A percentile compares a stretch with the other conserved stretches of the same genome.
phyloP scores from a whole-genome alignment of 192 early-diverging fungal species.

The Coemansia sp. region DNA sequence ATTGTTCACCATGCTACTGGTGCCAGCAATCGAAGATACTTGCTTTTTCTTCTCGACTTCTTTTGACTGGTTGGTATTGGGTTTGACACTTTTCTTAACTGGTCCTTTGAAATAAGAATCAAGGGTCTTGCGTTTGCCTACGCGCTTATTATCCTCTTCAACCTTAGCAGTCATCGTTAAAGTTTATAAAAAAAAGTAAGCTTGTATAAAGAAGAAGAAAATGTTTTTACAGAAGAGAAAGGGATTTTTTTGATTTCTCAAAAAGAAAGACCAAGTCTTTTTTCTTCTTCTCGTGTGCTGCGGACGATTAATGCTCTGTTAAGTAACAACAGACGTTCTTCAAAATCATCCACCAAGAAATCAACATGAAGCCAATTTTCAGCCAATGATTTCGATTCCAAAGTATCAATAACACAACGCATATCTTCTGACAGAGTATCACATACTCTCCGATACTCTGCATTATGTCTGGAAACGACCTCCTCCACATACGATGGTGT shows the following conservation, averaged over 20 bases:
- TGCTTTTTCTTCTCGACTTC: neutral
- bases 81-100: slow-evolving; percentile 1
- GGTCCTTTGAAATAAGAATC: slow-evolving; percentile 34
- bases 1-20: neutral
- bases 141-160: neutral
- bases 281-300: too few relatives aligned
- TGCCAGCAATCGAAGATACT: neutral
- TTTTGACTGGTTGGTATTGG: neutral
- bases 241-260: neutral
- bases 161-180: neutral
- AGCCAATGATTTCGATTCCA: neutral
- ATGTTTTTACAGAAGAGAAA: neutral
- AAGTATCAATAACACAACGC: too few relatives aligned
- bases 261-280: too few relatives aligned
- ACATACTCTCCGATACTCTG: too few relatives aligned
- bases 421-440: too few relatives aligned
- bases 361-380: neutral
- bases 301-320: too few relatives aligned
- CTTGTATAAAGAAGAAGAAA: slow-evolving; percentile 9
- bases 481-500: too few relatives aligned
- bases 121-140: slow-evolving; percentile 38
- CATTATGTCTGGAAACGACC: too few relatives aligned
- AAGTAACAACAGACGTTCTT: too few relatives aligned
- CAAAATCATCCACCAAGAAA: too few relatives aligned
- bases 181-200: slow-evolving; percentile 9